phyloP scores from a whole-genome alignment of 352 stramenopile species.

The Phytopythium litorale region DNA sequence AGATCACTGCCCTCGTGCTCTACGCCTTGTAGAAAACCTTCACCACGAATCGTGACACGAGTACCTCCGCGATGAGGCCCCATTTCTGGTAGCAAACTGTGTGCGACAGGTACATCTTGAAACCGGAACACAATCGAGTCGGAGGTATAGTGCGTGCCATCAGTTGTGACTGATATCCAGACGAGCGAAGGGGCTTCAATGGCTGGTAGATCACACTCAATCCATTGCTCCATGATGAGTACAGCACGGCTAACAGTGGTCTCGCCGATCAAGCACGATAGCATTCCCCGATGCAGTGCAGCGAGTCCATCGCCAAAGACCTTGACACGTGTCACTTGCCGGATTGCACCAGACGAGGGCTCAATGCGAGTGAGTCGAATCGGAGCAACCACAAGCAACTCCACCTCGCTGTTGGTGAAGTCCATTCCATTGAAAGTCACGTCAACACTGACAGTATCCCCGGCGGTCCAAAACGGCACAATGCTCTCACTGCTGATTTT shows the following conservation, averaged over 20 bases:
- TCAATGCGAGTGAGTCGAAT: conserved; percentile 18
- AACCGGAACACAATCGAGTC: conserved; percentile 28
- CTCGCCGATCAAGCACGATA: conserved; percentile 44
- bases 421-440: conserved; percentile 92
- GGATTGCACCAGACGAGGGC: conserved; percentile 18
- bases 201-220: conserved; percentile 33
- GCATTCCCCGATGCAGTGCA: conserved; percentile 12
- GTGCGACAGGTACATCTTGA: conserved; percentile 33
- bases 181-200: conserved; percentile 4
- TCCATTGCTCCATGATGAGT: conserved; percentile 19
- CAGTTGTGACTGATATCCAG: conserved; percentile 20
- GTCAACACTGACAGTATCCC: conserved; percentile 54
- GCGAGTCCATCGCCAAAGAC: conserved; percentile 23
- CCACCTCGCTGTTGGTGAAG: conserved; percentile 79
- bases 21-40: conserved; percentile 21
- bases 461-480: conserved; percentile 2
- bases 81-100: conserved; percentile 33
- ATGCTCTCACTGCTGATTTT: neutral
- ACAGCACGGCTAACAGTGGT: conserved; percentile 14
- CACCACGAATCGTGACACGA: conserved; percentile 20
- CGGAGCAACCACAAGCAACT: conserved; percentile 44
- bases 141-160: conserved; percentile 25
- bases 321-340: conserved; percentile 13
- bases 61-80: conserved; percentile 45
- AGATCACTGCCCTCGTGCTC: conserved; percentile 2